These are phyloP conservation scores for Camelina sativa DNA, from an alignment of 345 rosid genomes.

Conservation along the genomic window DNA sequence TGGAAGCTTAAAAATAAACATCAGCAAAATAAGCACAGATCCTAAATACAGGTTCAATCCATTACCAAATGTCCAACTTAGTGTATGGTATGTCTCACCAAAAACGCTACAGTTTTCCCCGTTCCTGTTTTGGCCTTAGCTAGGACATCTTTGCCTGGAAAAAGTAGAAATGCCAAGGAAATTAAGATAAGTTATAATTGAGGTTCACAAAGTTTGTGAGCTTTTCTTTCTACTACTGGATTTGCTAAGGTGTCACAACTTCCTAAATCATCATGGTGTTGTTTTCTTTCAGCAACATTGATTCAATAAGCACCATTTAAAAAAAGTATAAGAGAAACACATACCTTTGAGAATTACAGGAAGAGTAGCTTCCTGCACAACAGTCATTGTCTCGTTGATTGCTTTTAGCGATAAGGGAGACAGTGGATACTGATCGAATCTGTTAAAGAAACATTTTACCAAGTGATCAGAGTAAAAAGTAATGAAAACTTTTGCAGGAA, in stretches of 20 bases:
- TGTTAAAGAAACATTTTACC: too few relatives aligned
- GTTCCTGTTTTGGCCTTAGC: conserved; percentile 99
- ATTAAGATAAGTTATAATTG: too few relatives aligned
- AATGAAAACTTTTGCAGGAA: background rate
- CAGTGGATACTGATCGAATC: conserved; percentile 78
- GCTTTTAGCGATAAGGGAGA: conserved; percentile 87
- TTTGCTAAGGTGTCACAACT: background rate
- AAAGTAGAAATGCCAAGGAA: conserved; percentile 2
- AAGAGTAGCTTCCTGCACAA: conserved; percentile 95
- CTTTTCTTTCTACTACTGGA: conserved; percentile 2
- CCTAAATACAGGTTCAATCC: background rate
- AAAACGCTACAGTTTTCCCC: conserved; percentile 93
- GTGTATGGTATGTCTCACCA: conserved; percentile 65
- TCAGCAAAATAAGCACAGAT: conserved; percentile 19
- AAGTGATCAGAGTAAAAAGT: conserved; percentile 29
- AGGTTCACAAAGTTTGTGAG: background rate
- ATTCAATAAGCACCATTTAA: background rate
- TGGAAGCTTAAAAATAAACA: conserved; percentile 69
- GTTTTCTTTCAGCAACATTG: background rate
- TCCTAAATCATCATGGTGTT: too few relatives aligned
- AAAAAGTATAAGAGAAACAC: background rate
- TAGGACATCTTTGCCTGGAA: conserved; percentile 91
- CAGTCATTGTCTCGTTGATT: conserved; percentile 84
- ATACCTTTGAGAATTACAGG: conserved; percentile 83
- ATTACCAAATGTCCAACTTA: conserved; percentile 14